These are phyloP conservation scores for Pyrus betulifolia DNA, from an alignment of 306 rosid genomes.

Conservation along the genomic window DNA sequence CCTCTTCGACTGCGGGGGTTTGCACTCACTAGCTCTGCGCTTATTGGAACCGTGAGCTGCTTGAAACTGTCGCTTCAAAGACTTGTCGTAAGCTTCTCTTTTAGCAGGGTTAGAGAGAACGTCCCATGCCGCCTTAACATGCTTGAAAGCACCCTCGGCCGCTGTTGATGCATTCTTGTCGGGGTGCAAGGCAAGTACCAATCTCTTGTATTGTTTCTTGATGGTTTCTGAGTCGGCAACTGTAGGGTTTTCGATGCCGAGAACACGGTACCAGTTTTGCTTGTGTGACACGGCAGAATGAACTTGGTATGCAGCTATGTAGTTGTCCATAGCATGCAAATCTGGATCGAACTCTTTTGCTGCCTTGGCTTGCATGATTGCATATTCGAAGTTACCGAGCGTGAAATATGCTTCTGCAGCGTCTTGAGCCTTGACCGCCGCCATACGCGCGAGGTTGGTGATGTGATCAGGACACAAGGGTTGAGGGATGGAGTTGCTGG, in stretches of 20 bases:
- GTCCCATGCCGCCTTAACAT: not conserved
- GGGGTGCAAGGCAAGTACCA: not conserved
- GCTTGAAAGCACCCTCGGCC: not conserved
- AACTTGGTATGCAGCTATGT: not conserved
- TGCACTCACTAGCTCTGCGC: not conserved
- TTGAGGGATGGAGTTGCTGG: not conserved
- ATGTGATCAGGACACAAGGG: not conserved
- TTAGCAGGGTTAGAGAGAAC: not conserved
- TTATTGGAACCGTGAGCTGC: not conserved
- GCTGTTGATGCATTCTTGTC: not conserved
- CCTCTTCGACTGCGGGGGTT: not conserved
- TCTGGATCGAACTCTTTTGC: not conserved
- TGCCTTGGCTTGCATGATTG: constrained; percentile 1
- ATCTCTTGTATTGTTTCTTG: not conserved
- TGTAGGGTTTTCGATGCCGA: not conserved
- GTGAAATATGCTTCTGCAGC: not conserved
- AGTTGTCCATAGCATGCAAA: not conserved
- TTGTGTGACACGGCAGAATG: not conserved
- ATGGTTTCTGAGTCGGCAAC: not conserved
- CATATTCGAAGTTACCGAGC: not conserved
- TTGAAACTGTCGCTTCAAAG: not conserved
- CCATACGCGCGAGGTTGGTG: not conserved
- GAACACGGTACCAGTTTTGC: not conserved
- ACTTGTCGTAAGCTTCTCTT: not conserved
- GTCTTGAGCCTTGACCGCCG: not conserved